Base-by-base conservation (phyloP, 2,329 filamentous ascomycete genomes). In the Colletotrichum higginsianum region DNA sequence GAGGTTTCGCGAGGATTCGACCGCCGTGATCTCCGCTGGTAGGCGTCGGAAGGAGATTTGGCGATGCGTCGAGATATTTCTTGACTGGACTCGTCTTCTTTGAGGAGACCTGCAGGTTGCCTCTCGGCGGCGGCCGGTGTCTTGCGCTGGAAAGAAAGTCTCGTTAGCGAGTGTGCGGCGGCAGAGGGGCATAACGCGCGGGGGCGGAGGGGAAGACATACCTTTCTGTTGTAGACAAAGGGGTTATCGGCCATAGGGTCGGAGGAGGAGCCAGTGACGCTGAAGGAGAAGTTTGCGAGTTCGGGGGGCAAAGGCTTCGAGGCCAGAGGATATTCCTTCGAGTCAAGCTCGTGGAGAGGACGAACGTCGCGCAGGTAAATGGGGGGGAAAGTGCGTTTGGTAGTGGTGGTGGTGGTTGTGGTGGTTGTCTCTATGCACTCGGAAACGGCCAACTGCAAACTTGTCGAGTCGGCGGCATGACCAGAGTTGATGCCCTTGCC, bases 341-440 rank as follows among this genome's bases (percentile, higher is more conserved):
- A 87, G 81, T 98, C 95, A 69, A 98, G 89, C 65, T 91, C 88
- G 71, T 89, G 86, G 44, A 95, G 87, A 62, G 91, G 89, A 64
- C 90, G 89, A 30, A 94, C 92, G 71, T 93, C 89, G 75, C 90
- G 91, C 75, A 98, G 90, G 67, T 94, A 86, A 69, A 98, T 86
- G n/a, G 94, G 94, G 57, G 96, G 95, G 75, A 96, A 97, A 82
- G 82, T 94, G 87, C 81, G 91, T 75, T 94, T 94, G 1, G 95
- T 97, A 0, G 94, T 97, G 0, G 95, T 98, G 0, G 95, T 98
- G 0, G 96, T 98, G 1, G 95, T 98, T 73, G 98, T 90, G 13
- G 89, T 92, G 80, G 90, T 91, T 18, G 90, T 92, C 82, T 92
- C 90, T 77, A 92, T 88, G 75, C 89, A 91, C 77, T 92, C 89